phyloP scores from a whole-genome alignment of 306 rosid species.

The Urtica urens region DNA sequence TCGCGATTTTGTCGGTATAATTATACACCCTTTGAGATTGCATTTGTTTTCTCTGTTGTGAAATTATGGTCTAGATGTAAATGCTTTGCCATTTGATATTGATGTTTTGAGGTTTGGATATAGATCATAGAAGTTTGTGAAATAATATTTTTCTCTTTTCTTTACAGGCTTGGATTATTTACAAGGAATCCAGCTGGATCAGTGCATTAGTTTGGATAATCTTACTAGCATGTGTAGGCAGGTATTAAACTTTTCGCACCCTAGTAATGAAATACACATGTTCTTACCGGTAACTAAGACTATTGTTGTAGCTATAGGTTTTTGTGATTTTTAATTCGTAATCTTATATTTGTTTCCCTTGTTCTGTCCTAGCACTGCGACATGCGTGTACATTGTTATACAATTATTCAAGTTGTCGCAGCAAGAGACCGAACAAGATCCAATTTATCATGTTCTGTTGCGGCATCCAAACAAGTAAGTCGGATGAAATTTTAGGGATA shows the following conservation, averaged over 20 bases:
- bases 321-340: too few species aligned
- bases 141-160: constrained; percentile 9
- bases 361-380: constrained; percentile 39
- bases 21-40: not conserved
- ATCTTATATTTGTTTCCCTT: constrained; percentile 10
- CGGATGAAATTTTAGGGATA: constrained; percentile 9
- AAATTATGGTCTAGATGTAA: not conserved
- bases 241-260: too few species aligned
- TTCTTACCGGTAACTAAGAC: too few species aligned
- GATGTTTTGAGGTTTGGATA: constrained; percentile 2
- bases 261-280: too few species aligned
- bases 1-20: constrained; percentile 49
- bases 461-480: constrained; percentile 50
- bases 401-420: constrained; percentile 62
- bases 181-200: constrained; percentile 68
- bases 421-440: constrained; percentile 55
- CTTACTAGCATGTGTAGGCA: constrained; percentile 59
- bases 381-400: constrained; percentile 49
- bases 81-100: not conserved
- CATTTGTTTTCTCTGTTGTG: not conserved
- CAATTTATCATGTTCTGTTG: constrained; percentile 52
- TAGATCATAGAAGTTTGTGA: too few species aligned
- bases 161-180: constrained; percentile 57
- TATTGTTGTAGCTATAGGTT: too few species aligned
- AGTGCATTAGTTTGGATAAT: constrained; percentile 49